Conservation (phyloP, 208 protist species). For the Balamuthia mandrillaris region DNA sequence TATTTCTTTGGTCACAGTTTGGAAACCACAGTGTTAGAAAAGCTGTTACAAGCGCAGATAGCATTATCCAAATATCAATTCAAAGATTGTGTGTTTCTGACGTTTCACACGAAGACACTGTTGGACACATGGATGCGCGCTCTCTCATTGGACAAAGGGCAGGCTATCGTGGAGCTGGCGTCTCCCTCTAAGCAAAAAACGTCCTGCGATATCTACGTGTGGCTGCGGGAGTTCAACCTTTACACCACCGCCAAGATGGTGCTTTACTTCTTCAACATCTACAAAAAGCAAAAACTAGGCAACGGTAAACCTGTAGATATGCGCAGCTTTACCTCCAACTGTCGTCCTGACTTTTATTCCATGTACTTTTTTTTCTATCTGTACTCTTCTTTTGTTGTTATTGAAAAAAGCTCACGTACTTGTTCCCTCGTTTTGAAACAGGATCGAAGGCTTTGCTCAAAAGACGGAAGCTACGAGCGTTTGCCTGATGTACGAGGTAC, state of each 20-base stretch:
- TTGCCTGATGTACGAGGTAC: conserved; percentile 1
- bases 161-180: no score
- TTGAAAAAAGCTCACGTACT: no score
- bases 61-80: not conserved
- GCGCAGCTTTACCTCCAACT: not conserved
- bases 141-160: not conserved
- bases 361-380: no score
- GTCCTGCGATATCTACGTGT: not conserved
- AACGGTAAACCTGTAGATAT: not conserved
- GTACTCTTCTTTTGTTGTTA: not conserved
- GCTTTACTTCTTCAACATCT: conserved; percentile 3
- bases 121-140: not conserved
- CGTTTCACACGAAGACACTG: not conserved
- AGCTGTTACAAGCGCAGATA: conserved; percentile 13
- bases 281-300: not conserved
- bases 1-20: not conserved
- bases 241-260: not conserved
- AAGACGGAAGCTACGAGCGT: conserved; percentile 4
- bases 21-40: not conserved
- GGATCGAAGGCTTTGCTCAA: not conserved
- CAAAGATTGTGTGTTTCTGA: conserved; percentile 4
- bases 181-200: no score
- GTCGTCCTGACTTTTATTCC: not conserved
- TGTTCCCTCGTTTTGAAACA: not conserved
- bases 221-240: not conserved